Evolutionary conservation across 177 flowering plant genomes (phyloP), one percentile per base, ranked within the genome.

Genomic region (Vitis hybrid): DNA sequence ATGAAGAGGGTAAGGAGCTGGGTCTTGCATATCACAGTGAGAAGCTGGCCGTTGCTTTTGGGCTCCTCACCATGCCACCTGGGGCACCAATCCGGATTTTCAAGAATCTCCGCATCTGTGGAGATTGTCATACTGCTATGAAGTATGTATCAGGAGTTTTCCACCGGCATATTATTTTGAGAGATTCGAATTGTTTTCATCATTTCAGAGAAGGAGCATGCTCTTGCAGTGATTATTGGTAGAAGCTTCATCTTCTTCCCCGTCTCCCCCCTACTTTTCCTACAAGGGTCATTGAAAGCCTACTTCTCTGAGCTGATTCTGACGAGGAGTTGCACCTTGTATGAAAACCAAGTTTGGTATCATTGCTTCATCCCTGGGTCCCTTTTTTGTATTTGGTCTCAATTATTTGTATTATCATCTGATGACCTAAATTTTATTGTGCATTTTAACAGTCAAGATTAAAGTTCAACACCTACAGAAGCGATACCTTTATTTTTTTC

Each of bases 21-120:
- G 86, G 92, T 45, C 86, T 93, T 48, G 86, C 91, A 63, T 91
- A 90, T 75, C 98, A 93, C 74, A 91, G 95, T 70, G 98, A 93
- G 80, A 93, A 93, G 82, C 63, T 93, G 80, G 95, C 95, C 0
- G 73, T 87, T 74, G 94, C 97, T 50, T 93, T 85, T 63, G 95
- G 86, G 34, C 91, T 93, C 55, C 86, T 91, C 9, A 68, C 63
- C 10, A 51, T 80, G 20, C 86, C 97, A 2, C 65, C 52, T 3
- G 89, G 84, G 59, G 82, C 76, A 26, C 89, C 92, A 3, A 85
- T 91, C 62, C 82, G 95, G 61, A 79, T 91, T 59, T 87, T 84
- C 50, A 93, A 93, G 87, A 93, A 93, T 69, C 88, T 94, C 26
- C 81, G 98, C 16, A 88, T 91, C 39, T 93, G 98, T 80, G 98